Conservation (phyloP, 2,329 filamentous ascomycete genomes). For the Cordyceps farinosa region DNA sequence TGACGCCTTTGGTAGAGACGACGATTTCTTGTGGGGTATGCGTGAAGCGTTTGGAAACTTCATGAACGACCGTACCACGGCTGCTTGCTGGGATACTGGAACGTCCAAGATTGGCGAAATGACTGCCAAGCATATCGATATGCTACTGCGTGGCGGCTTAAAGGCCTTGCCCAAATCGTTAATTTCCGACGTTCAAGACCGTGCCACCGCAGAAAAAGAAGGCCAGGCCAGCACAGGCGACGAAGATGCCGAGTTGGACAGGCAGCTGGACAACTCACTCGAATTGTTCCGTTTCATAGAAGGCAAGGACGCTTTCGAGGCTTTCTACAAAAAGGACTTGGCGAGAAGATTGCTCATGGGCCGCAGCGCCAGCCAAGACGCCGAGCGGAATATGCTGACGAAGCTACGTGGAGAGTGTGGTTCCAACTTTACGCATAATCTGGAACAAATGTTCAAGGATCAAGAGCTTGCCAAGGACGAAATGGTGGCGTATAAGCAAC, state of each 20-base stretch:
- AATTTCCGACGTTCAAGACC: constrained; percentile 58
- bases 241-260: constrained; percentile 87
- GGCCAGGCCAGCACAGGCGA: constrained; percentile 69
- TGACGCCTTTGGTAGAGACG: constrained; percentile 71
- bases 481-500: constrained; percentile 81
- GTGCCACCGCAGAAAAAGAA: constrained; percentile 54
- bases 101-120: constrained; percentile 96
- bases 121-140: constrained; percentile 96
- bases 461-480: constrained; percentile 91
- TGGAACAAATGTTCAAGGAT: constrained; percentile 99
- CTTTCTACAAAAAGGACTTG: constrained; percentile 98
- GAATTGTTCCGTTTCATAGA: constrained; percentile 96
- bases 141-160: constrained; percentile 79
- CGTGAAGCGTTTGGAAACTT: constrained; percentile 84
- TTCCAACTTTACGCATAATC: constrained; percentile 88
- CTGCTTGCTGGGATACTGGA: constrained; percentile 70
- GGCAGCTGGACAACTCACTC: constrained; percentile 86
- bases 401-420: constrained; percentile 93
- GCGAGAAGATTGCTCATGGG: constrained; percentile 87
- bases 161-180: constrained; percentile 74
- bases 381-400: constrained; percentile 90
- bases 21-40: constrained; percentile 72
- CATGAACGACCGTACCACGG: constrained; percentile 82
- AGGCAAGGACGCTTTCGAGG: constrained; percentile 96
- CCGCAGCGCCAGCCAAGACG: constrained; percentile 88